A percentile compares a stretch with the other conserved stretches of the same genome.
phyloP scores from a whole-genome alignment of 2,329 filamentous ascomycete genomes.

The Sclerotiophoma versabilis region DNA sequence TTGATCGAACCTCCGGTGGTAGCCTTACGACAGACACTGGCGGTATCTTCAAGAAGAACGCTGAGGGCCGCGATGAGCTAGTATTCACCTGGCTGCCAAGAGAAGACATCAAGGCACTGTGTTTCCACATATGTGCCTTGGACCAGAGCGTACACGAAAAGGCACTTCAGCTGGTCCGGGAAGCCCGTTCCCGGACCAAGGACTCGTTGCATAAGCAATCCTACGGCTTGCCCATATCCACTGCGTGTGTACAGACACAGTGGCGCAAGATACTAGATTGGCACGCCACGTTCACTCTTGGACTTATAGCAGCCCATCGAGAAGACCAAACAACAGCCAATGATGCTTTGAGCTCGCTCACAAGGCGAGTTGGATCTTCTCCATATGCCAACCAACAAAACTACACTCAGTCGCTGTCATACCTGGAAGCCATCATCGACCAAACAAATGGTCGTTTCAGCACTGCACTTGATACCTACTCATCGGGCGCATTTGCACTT shows the following conservation, averaged over 20 bases:
- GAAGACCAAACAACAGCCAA: slow-evolving; percentile 68
- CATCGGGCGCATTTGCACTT: slow-evolving; percentile 66
- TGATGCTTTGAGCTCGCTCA: slow-evolving; percentile 30
- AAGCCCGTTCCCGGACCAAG: slow-evolving; percentile 61
- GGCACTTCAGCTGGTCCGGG: slow-evolving; percentile 62
- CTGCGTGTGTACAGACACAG: slow-evolving; percentile 54
- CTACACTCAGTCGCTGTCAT: slow-evolving; percentile 66
- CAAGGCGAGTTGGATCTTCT: slow-evolving; percentile 48
- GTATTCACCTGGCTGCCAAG: slow-evolving; percentile 67
- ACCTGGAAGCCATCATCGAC: slow-evolving; percentile 76
- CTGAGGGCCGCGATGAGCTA: slow-evolving; percentile 53
- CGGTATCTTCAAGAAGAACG: slow-evolving; percentile 51
- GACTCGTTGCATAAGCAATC: slow-evolving; percentile 40
- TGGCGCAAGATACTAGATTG: slow-evolving; percentile 72
- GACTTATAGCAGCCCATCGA: slow-evolving; percentile 72
- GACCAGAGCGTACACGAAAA: slow-evolving; percentile 64
- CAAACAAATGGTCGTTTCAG: slow-evolving; percentile 79
- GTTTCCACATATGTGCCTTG: slow-evolving; percentile 65
- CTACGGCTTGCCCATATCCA: slow-evolving; percentile 30
- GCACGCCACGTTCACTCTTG: slow-evolving; percentile 74
- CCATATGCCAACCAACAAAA: slow-evolving; percentile 49
- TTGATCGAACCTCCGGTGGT: slow-evolving; percentile 46
- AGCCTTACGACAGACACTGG: slow-evolving; percentile 52
- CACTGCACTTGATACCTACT: slow-evolving; percentile 72
- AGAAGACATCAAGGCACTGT: slow-evolving; percentile 66